Evolutionary conservation across 1,139 yeast genomes (phyloP).

Genomic region (Debaryomyces nepalensis): DNA sequence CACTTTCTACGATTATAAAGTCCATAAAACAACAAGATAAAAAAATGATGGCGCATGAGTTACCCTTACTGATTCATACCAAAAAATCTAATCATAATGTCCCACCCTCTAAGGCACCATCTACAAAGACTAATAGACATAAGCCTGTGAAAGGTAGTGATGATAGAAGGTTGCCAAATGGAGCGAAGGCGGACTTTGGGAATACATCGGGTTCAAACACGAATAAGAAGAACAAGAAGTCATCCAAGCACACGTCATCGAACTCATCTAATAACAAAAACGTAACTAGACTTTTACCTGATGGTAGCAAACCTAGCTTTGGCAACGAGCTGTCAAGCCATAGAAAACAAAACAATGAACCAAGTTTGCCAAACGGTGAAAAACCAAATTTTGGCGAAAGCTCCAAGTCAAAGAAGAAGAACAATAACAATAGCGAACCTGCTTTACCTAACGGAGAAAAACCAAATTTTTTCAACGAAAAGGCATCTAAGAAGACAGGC

Average conservation of each 20-base stretch:
- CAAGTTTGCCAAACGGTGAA: constrained; percentile 37
- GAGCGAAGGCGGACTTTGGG: constrained; percentile 49
- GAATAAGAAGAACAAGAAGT: constrained; percentile 15
- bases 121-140: constrained; percentile 20
- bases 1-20: constrained; percentile 1
- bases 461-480: constrained; percentile 24
- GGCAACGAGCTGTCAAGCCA: constrained; percentile 13
- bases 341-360: constrained; percentile 15
- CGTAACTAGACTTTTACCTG: constrained; percentile 17
- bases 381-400: constrained; percentile 34
- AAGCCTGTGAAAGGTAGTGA: constrained; percentile 26
- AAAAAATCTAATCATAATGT: constrained; percentile 12
- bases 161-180: constrained; percentile 44
- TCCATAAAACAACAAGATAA: constrained; percentile 7
- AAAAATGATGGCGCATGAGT: constrained; percentile 48
- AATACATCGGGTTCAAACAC: constrained; percentile 19
- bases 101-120: constrained; percentile 5
- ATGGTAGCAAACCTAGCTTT: constrained; percentile 23
- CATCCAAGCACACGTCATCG: constrained; percentile 8
- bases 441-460: constrained; percentile 27
- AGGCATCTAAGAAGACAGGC: constrained; percentile 17
- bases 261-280: constrained; percentile 4
- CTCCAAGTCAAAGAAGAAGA: constrained; percentile 15
- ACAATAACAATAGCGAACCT: constrained; percentile 14
- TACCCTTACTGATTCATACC: constrained; percentile 33